Percentiles rank a stretch among this genome's conserved stretches.
These are phyloP conservation scores for Pouteria campechiana DNA, from an alignment of 179 eudicot genomes.

Conservation along the genomic window DNA sequence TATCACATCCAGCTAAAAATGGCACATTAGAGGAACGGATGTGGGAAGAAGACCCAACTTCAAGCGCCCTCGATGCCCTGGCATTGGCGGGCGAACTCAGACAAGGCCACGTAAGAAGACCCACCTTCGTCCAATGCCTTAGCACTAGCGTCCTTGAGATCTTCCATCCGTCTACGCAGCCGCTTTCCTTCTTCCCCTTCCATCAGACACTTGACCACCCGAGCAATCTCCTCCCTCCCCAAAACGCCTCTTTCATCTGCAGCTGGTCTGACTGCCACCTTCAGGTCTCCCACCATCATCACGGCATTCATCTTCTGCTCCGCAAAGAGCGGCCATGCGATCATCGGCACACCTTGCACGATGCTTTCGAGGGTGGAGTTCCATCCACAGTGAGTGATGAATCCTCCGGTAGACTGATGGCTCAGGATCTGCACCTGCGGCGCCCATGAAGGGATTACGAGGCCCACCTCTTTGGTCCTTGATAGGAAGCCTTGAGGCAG, in stretches of 20 bases:
- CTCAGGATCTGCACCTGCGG: slow-evolving; percentile 29
- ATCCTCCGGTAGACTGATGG: slow-evolving; percentile 28
- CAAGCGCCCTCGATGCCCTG: too few relatives aligned
- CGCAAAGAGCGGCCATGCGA: slow-evolving; percentile 52
- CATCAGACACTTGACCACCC: slow-evolving; percentile 19
- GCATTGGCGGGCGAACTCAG: slow-evolving; percentile 36
- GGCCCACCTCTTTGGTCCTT: slow-evolving; percentile 16
- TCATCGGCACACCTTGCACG: slow-evolving; percentile 30
- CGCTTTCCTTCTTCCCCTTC: slow-evolving; percentile 32
- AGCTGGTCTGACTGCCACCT: slow-evolving; percentile 24
- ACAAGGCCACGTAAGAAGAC: slow-evolving; percentile 23
- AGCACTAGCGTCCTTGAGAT: slow-evolving; percentile 14
- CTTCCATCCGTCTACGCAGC: slow-evolving; percentile 11
- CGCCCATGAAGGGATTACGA: slow-evolving; percentile 30
- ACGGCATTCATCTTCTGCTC: slow-evolving; percentile 46
- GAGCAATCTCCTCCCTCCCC: slow-evolving; percentile 17
- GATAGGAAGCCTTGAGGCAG: slow-evolving; percentile 35
- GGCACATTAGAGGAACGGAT: too few relatives aligned
- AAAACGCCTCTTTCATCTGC: slow-evolving; percentile 11
- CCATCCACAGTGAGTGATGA: slow-evolving; percentile 50
- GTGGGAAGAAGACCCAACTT: too few relatives aligned
- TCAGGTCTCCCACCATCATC: slow-evolving; percentile 20
- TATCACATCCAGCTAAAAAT: too few relatives aligned
- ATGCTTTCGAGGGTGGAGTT: slow-evolving; percentile 42
- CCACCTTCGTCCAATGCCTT: slow-evolving; percentile 15